These are phyloP conservation scores for Fusarium brachygibbosum DNA, from an alignment of 2,329 filamentous ascomycete species.

Conservation along the genomic window DNA sequence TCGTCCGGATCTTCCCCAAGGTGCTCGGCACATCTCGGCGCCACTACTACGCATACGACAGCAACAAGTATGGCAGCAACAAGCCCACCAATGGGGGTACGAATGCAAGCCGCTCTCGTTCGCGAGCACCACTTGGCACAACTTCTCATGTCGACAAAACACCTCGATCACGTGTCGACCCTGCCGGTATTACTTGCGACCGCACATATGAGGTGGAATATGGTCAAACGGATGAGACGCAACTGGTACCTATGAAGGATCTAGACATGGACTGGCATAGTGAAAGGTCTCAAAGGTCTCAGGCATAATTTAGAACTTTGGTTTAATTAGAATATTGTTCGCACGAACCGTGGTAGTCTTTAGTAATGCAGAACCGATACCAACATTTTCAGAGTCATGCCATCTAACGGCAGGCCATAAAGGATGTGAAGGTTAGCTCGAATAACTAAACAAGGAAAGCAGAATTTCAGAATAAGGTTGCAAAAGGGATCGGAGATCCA, in stretches of 20 bases:
- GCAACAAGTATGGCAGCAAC: conserved; percentile 14
- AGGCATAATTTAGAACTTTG: background rate
- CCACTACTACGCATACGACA: conserved; percentile 48
- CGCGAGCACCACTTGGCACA: conserved; percentile 30
- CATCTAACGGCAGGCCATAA: no score
- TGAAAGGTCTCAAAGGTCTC: conserved; percentile 12
- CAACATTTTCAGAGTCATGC: no score
- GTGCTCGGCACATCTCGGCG: conserved; percentile 50
- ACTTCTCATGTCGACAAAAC: conserved; percentile 43
- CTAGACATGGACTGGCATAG: conserved; percentile 37
- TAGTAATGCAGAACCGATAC: background rate
- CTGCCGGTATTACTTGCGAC: conserved; percentile 52
- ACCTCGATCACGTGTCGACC: conserved; percentile 15
- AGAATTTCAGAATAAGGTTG: no score
- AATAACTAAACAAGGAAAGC: no score
- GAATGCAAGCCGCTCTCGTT: conserved; percentile 16
- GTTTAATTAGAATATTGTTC: background rate
- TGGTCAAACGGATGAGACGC: conserved; percentile 51
- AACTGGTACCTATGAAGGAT: conserved; percentile 51
- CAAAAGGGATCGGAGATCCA: no score
- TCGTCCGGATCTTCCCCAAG: conserved; percentile 57
- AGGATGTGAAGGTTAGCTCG: no score
- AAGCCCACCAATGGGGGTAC: conserved; percentile 25
- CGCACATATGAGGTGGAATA: conserved; percentile 56
- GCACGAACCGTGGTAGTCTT: background rate